Evolutionary conservation across 73 alveolate species (phyloP).

Genomic region (Symbiodinium natans): DNA sequence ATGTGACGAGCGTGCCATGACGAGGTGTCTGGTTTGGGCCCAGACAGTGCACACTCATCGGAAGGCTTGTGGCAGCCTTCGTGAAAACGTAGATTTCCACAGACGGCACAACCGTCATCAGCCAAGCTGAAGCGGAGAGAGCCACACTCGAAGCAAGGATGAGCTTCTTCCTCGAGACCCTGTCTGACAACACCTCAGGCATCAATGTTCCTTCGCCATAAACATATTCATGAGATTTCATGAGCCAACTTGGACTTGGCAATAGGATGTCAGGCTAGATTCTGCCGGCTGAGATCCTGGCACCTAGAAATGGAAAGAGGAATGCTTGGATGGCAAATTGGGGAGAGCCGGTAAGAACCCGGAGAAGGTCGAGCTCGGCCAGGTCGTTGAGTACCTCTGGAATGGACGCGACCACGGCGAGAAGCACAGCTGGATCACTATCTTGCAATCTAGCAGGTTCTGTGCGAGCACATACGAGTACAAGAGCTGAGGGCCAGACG

Average conservation of each 20-base stretch:
- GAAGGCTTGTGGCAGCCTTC: background rate
- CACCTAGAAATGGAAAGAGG: too few relatives aligned
- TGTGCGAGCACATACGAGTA: too few relatives aligned
- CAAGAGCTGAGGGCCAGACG: background rate
- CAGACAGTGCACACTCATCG: too few relatives aligned
- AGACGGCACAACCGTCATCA: background rate
- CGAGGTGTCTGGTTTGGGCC: too few relatives aligned
- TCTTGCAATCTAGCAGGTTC: background rate
- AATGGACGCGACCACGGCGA: too few relatives aligned
- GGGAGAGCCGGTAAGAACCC: background rate
- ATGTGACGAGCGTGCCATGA: too few relatives aligned
- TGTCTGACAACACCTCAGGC: background rate
- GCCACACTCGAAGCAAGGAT: background rate
- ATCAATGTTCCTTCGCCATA: too few relatives aligned
- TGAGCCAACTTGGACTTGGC: too few relatives aligned
- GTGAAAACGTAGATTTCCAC: background rate
- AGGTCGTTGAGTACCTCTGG: background rate
- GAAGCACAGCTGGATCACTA: background rate
- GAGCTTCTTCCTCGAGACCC: constrained; percentile 10
- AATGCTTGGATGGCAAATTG: background rate
- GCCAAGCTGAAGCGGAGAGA: background rate
- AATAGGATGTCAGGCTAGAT: too few relatives aligned
- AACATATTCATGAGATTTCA: too few relatives aligned
- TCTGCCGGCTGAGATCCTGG: too few relatives aligned
- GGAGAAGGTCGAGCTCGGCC: constrained; percentile 10